Conservation (phyloP, 2,329 filamentous ascomycete genomes). For the Apiospora kogelbergensis region DNA sequence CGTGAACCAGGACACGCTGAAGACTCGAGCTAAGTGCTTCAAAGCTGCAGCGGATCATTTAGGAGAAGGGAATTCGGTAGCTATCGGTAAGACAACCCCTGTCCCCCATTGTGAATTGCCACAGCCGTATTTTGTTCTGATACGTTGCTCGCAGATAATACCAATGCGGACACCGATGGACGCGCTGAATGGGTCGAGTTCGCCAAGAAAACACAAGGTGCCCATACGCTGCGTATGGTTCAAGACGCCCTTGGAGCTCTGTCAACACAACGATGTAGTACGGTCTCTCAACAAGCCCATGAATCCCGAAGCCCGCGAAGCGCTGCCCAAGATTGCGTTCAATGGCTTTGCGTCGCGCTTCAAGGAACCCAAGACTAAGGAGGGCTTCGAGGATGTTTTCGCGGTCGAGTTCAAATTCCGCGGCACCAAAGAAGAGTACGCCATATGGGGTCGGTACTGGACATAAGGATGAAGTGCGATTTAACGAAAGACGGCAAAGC, state of each 20-base stretch:
- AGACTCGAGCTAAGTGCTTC: conserved; percentile 69
- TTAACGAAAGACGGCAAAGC: no score
- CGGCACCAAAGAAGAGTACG: conserved; percentile 66
- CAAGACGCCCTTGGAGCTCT: conserved; percentile 66
- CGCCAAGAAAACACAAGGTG: conserved; percentile 67
- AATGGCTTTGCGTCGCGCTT: conserved; percentile 72
- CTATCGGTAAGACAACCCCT: conserved; percentile 61
- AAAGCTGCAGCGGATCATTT: conserved; percentile 70
- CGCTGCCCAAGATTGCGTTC: conserved; percentile 80
- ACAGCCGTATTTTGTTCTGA: conserved; percentile 10
- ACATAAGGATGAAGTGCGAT: conserved; percentile 38
- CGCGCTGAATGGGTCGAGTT: conserved; percentile 77
- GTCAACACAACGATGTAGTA: conserved; percentile 85
- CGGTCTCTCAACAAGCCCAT: conserved; percentile 65
- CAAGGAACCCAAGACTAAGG: conserved; percentile 66
- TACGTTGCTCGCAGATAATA: conserved; percentile 68
- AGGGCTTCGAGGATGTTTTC: conserved; percentile 82
- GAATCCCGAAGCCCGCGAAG: conserved; percentile 78
- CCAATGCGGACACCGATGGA: conserved; percentile 81
- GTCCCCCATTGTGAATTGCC: conserved; percentile 16
- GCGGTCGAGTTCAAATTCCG: conserved; percentile 75
- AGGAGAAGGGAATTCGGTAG: conserved; percentile 65
- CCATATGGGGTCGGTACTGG: conserved; percentile 79
- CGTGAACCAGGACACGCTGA: conserved; percentile 88
- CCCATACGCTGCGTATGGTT: conserved; percentile 87